Percentiles rank a stretch among this genome's conserved stretches.
Evolutionary conservation across 805 yeast species (phyloP).

Genomic region (Lipomyces yamadae): DNA sequence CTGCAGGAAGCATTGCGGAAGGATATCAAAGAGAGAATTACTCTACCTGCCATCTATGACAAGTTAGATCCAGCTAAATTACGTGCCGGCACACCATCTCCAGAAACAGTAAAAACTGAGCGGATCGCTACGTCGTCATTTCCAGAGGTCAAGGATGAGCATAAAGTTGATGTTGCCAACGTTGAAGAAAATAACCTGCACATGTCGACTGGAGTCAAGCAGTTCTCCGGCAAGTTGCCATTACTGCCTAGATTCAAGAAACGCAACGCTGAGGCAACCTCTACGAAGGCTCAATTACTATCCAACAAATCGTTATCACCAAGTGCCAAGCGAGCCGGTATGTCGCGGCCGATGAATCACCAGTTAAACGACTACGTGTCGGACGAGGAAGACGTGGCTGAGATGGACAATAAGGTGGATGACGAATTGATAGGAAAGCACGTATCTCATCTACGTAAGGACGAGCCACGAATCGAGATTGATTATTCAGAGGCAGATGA

Average conservation of each 20-base stretch:
- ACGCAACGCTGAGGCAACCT: conserved; percentile 16
- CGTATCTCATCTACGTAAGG: neutral
- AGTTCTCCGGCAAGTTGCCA: conserved; percentile 32
- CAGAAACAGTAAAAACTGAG: conserved; percentile 1
- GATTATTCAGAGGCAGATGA: conserved; percentile 4
- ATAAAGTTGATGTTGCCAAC: neutral
- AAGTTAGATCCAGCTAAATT: conserved; percentile 56
- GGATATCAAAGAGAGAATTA: conserved; percentile 73
- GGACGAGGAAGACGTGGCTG: conserved; percentile 33
- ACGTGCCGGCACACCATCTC: neutral
- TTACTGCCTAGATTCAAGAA: conserved; percentile 42
- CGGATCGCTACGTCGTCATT: neutral
- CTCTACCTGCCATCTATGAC: conserved; percentile 71
- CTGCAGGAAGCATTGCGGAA: conserved; percentile 64
- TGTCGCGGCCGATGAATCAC: conserved; percentile 43
- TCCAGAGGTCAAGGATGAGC: neutral
- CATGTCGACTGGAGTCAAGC: neutral
- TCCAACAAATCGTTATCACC: neutral
- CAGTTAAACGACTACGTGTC: conserved; percentile 40
- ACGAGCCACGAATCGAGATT: neutral
- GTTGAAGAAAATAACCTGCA: neutral
- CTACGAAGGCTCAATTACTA: conserved; percentile 4
- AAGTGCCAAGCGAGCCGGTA: conserved; percentile 4
- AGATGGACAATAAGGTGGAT: conserved; percentile 14
- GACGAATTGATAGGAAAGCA: conserved; percentile 1